Evolutionary conservation across 1,284 basidiomycete species (phyloP), one percentile per base, ranked within the genome.

Genomic region (Cutaneotrichosporon dermatis): DNA sequence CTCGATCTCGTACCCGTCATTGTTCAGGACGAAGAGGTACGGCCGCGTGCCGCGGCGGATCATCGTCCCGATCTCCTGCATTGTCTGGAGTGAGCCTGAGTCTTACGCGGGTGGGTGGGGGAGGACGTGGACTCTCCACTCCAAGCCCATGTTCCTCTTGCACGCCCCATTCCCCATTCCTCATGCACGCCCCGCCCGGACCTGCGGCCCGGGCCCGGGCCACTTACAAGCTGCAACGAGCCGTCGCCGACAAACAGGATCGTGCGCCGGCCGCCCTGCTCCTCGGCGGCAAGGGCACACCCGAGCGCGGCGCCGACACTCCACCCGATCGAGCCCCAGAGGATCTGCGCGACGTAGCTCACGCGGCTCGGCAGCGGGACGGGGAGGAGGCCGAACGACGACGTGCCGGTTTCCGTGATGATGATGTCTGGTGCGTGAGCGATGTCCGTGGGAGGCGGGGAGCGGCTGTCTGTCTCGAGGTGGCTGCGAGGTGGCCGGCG

Each of bases 1-100:
- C 80, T 96, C 92, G 63, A 95, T 92, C 49, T 87, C 87, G 76
- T 92, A 94, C 0, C 93, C 93, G 56, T 85, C 85, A 78, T 97
- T 94, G 81, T 93, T 92, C 56, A 96, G 81, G 11, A 97, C 81
- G 55, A 81, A 81, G 48, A 81, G 62, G 67, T 80, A 79, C 1
- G 80, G 79, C 54, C 64, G 71, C 15, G 79, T 65, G 16, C 75
- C 76, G 49, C 75, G 70, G 53, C 78, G 72, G 50, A 82, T 72
- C 79, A 82, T 80, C 4, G 80, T 82, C 6, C 78, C 77, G 54
- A 83, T 76, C 66, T 82, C 81, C 66, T 82, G 81, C 3, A 76
- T 52, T 3, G 75, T 76, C 73, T 76, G 55, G 36, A 5, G 45
- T 52, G 15, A 41, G 51, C 25, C 6, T 5, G 25, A 2, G 25